Percentiles rank a stretch among this genome's conserved stretches.
phyloP scores from a whole-genome alignment of 495 filamentous ascomycete genomes.

The Aspergillus bridgeri region DNA sequence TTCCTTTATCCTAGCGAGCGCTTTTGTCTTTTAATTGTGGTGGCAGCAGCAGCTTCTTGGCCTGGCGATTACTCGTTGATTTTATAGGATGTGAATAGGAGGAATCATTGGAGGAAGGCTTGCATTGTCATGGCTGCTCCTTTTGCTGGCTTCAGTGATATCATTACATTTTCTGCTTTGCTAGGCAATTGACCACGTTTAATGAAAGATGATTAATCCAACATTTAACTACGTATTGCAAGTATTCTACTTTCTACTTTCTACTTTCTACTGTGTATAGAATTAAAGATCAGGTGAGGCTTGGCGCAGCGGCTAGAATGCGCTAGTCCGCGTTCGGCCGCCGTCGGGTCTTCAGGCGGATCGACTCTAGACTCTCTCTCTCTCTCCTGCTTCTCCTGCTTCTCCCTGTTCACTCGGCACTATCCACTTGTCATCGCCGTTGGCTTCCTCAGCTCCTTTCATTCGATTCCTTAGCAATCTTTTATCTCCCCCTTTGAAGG shows the following conservation, averaged over 20 bases:
- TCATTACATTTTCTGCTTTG: background rate
- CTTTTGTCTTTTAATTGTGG: too few relatives aligned
- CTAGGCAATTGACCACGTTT: background rate
- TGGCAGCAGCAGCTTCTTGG: too few relatives aligned
- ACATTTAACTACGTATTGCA: too few relatives aligned
- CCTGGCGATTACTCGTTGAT: background rate
- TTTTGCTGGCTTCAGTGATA: background rate
- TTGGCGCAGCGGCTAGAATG: background rate
- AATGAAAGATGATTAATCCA: background rate
- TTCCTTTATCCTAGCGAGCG: background rate
- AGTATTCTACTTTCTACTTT: too few relatives aligned
- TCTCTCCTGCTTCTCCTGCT: background rate
- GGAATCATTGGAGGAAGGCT: background rate
- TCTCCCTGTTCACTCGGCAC: background rate
- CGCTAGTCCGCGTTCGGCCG: background rate
- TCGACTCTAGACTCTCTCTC: background rate
- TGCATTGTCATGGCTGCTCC: background rate
- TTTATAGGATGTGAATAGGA: background rate
- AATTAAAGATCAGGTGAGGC: background rate
- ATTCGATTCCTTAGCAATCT: background rate
- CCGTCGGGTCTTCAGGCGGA: background rate
- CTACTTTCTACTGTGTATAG: too few relatives aligned
- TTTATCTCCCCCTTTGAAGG: constrained; percentile 23
- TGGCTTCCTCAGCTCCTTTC: background rate
- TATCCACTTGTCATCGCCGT: background rate